Evolutionary conservation across 225 moss, liverwort and hornwort genomes (phyloP), one percentile per base, ranked within the genome.

Genomic region (Polytrichum formosum): DNA sequence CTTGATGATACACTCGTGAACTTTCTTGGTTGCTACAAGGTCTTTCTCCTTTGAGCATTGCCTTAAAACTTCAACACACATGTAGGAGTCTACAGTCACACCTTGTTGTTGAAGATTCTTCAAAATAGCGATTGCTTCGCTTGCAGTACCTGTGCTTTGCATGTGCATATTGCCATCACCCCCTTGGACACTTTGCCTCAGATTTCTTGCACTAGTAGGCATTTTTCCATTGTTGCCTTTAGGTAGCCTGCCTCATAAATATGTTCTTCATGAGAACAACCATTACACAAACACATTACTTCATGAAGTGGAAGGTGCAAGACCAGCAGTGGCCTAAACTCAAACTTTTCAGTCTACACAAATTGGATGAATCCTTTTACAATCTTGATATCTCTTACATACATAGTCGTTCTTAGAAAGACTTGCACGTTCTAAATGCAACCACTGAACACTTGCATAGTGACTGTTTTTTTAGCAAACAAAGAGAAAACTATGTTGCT

Each of bases 1-100:
- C 23, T 53, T 53, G 67, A 67, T 67, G 67, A 67, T 67, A 22
- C 67, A 67, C 22, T 67, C 53, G 0, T 67, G 67, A 67, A 67
- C 53, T 53, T 54, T 6, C 67, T 53, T 53, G 67, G 67, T 22
- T 22, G 67, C 67, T 26, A 53, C 26, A 67, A 67, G 67, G 23
- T 67, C 67, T 53, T 25, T 67, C 67, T 53, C 46, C 46, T 67
- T 67, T 16, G 23, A 67, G 67, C 67, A 67, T 13, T 53, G 67
- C 53, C 26, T 67, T 53, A 67, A 16, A 67, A 67, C 67, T 53
- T 67, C 67, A 46, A 67, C 46, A 67, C 26, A 67, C 37, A 46
- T 53, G 67, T 46, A 46, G 7, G 46, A 67, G 21, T 67, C 67
- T 67, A 46, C 54, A 46, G 5, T 18, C 22, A 67, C 53, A 21